Percentiles rank a stretch among this genome's conserved stretches.
Conservation (phyloP, 805 yeast genomes). For the Yarrowia osloensis region DNA sequence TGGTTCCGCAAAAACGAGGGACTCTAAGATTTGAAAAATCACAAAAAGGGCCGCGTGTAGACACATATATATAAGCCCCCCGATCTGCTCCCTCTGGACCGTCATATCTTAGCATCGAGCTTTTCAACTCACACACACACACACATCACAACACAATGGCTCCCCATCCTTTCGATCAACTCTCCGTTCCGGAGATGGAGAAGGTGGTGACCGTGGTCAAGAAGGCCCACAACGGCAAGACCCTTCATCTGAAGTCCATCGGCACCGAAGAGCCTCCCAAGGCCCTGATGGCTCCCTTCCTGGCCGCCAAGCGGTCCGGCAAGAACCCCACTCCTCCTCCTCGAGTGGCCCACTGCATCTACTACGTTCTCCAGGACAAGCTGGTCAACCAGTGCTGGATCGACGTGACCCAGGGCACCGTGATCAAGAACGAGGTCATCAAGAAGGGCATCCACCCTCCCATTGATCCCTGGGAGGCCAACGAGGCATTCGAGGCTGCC, state of each 20-base stretch:
- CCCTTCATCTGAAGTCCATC: slow-evolving; percentile 42
- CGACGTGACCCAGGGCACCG: slow-evolving; percentile 62
- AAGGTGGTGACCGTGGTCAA: slow-evolving; percentile 38
- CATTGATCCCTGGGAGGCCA: slow-evolving; percentile 64
- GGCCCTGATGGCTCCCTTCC: slow-evolving; percentile 63
- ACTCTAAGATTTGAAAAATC: slow-evolving; percentile 1
- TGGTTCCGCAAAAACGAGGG: background rate
- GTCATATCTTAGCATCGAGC: background rate
- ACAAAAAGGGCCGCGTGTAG: background rate
- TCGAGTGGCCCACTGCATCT: slow-evolving; percentile 68
- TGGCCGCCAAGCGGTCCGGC: slow-evolving; percentile 65
- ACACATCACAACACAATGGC: slow-evolving; percentile 4
- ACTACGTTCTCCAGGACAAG: slow-evolving; percentile 54
- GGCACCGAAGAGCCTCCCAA: slow-evolving; percentile 69
- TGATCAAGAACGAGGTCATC: slow-evolving; percentile 57
- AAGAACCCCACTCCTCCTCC: slow-evolving; percentile 55
- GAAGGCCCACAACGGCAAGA: slow-evolving; percentile 38
- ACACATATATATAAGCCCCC: background rate
- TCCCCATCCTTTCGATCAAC: slow-evolving; percentile 44
- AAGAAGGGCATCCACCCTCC: slow-evolving; percentile 73
- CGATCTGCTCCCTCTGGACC: background rate
- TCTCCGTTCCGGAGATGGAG: slow-evolving; percentile 40
- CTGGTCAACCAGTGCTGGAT: slow-evolving; percentile 69
- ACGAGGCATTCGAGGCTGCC: slow-evolving; percentile 53
- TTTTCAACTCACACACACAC: background rate